phyloP scores from a whole-genome alignment of 345 rosid species.

The Moricandia moricandioides region DNA sequence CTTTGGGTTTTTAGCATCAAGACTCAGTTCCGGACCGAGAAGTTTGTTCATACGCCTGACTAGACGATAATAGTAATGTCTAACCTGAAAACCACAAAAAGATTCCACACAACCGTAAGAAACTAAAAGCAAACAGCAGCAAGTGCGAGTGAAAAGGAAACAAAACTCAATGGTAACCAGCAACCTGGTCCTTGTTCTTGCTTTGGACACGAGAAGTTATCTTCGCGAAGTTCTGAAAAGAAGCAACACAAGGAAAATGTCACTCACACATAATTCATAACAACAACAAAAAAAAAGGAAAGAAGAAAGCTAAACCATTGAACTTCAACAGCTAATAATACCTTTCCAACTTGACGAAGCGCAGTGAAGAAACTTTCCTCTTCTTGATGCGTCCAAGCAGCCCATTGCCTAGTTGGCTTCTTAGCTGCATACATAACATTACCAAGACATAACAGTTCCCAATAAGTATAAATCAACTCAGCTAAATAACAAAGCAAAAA shows the following conservation, averaged over 20 bases:
- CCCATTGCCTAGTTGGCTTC: constrained; percentile 95
- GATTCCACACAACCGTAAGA: constrained; percentile 10
- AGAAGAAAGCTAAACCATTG: not conserved
- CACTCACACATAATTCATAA: not conserved
- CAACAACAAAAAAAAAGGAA: not conserved
- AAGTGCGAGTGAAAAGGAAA: not conserved
- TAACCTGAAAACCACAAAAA: constrained; percentile 58
- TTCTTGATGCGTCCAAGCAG: constrained; percentile 99
- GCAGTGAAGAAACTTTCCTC: constrained; percentile 98
- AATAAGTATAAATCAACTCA: not conserved
- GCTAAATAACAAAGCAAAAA: not conserved
- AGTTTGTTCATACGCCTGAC: constrained; percentile 99
- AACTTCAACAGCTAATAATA: constrained; percentile 25
- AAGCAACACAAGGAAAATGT: constrained; percentile 11
- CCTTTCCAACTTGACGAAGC: constrained; percentile 99
- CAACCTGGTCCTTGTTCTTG: constrained; percentile 99
- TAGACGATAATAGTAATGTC: constrained; percentile 96
- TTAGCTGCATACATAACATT: constrained; percentile 49
- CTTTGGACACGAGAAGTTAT: constrained; percentile 93
- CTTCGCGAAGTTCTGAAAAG: constrained; percentile 91
- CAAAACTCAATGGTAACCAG: not conserved
- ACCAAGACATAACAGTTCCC: not conserved
- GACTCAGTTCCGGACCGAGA: constrained; percentile 80
- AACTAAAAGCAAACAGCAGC: constrained; percentile 11
- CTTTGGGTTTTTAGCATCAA: constrained; percentile 96